These are phyloP conservation scores for Cantharellus anzutake DNA, from an alignment of 768 basidiomycete species.

Conservation along the genomic window DNA sequence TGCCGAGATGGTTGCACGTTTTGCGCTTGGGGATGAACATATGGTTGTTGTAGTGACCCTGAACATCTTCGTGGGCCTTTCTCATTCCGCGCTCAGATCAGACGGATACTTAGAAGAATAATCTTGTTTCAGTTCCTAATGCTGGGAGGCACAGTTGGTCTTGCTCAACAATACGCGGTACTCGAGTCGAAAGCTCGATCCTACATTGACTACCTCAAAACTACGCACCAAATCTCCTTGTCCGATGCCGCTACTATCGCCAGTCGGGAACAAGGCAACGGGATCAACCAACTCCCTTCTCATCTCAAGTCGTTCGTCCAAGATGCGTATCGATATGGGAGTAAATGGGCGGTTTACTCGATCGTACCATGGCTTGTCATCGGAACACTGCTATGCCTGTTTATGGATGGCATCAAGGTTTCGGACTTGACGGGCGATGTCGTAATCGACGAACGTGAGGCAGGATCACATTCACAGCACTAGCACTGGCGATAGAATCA, in stretches of 20 bases:
- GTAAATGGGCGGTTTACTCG: constrained; percentile 27
- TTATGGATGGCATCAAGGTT: constrained; percentile 20
- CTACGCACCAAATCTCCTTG: not conserved
- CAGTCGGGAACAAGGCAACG: constrained; percentile 16
- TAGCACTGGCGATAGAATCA: too few species aligned
- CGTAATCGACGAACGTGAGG: not conserved
- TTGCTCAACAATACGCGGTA: constrained; percentile 33
- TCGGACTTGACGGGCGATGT: not conserved
- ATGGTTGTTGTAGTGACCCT: constrained; percentile 28
- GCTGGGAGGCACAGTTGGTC: constrained; percentile 32
- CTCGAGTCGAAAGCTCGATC: constrained; percentile 25
- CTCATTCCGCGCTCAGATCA: not conserved
- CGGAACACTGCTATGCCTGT: constrained; percentile 19
- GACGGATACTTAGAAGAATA: not conserved
- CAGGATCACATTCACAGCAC: not conserved
- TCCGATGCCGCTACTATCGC: constrained; percentile 10
- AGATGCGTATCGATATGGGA: constrained; percentile 24
- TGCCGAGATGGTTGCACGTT: constrained; percentile 26
- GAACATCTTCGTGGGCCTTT: constrained; percentile 24
- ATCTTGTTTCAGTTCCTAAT: constrained; percentile 22
- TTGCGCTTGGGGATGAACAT: constrained; percentile 23
- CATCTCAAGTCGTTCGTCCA: constrained; percentile 20
- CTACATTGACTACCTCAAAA: constrained; percentile 13
- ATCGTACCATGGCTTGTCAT: constrained; percentile 30
- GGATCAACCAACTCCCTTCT: constrained; percentile 20